Evolutionary conservation across 176 grass and related monocot species (phyloP).

Genomic region (Musa acuminata): DNA sequence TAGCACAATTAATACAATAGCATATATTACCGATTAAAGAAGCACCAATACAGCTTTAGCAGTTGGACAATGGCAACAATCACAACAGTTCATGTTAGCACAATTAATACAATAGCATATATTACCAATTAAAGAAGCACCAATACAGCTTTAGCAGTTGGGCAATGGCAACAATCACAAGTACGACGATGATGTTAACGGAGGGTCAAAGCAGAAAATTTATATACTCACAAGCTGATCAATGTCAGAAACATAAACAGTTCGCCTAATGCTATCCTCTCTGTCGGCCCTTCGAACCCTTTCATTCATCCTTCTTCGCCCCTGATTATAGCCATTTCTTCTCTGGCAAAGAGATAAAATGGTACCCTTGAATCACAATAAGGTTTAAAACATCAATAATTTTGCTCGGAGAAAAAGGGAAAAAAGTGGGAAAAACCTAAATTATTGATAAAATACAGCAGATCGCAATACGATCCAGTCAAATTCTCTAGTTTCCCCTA

Average conservation of each 20-base stretch:
- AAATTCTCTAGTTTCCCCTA: background rate
- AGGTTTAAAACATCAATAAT: too few relatives aligned
- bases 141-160: background rate
- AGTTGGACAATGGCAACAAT: too few relatives aligned
- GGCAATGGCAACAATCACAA: background rate
- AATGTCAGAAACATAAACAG: slow-evolving; percentile 92
- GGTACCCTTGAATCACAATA: slow-evolving; percentile 9
- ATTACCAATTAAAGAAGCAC: background rate
- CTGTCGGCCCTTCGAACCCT: slow-evolving; percentile 36
- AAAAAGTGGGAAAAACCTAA: background rate
- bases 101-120: background rate
- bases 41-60: background rate
- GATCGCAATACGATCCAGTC: background rate
- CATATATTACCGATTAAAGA: background rate
- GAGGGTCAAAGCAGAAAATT: background rate
- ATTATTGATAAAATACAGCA: background rate
- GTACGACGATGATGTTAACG: background rate
- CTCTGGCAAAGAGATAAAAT: slow-evolving; percentile 37
- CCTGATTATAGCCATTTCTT: slow-evolving; percentile 59
- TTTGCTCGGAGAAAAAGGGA: background rate
- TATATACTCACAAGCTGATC: slow-evolving; percentile 69
- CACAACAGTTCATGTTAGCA: slow-evolving; percentile 16
- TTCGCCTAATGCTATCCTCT: slow-evolving; percentile 83
- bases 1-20: background rate
- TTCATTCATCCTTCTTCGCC: slow-evolving; percentile 34